Conservation (phyloP, 2,329 filamentous ascomycete genomes). For the Pseudonectria foliicola region DNA sequence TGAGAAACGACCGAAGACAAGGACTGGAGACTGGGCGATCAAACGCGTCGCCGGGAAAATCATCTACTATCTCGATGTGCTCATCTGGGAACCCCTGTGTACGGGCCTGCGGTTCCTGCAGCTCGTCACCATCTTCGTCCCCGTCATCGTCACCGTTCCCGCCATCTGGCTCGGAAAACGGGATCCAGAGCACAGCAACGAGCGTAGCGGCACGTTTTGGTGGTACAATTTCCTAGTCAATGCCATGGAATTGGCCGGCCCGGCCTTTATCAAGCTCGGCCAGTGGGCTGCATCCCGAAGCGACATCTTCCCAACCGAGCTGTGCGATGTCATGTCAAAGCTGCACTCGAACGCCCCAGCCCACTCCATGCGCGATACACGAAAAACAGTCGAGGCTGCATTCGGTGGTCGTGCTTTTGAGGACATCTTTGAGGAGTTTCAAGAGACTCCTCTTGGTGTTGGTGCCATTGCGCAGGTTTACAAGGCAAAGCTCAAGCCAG, state of each 20-base stretch:
- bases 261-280: conserved; percentile 96
- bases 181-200: conserved; percentile 58
- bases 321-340: conserved; percentile 90
- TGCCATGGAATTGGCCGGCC: conserved; percentile 87
- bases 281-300: conserved; percentile 97
- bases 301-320: conserved; percentile 89
- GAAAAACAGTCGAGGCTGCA: conserved; percentile 69
- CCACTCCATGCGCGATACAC: conserved; percentile 75
- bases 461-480: conserved; percentile 98
- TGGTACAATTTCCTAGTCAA: conserved; percentile 88
- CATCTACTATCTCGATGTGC: conserved; percentile 61
- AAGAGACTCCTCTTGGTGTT: conserved; percentile 82
- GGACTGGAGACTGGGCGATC: conserved; percentile 54
- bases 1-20: conserved; percentile 41
- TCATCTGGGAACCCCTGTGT: conserved; percentile 77
- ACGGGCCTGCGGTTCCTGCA: conserved; percentile 86
- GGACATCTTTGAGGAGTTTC: conserved; percentile 93
- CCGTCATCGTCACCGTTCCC: conserved; percentile 75
- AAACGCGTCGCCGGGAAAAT: conserved; percentile 50
- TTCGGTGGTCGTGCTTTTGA: conserved; percentile 76
- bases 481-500: conserved; percentile 82
- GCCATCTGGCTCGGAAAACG: conserved; percentile 70
- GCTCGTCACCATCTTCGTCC: conserved; percentile 81
- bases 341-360: conserved; percentile 92
- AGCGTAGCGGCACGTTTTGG: conserved; percentile 78